A percentile compares a stretch with the other conserved stretches of the same genome.
These are phyloP conservation scores for Aeschynomene evenia DNA, from an alignment of 306 rosid genomes.

Conservation along the genomic window DNA sequence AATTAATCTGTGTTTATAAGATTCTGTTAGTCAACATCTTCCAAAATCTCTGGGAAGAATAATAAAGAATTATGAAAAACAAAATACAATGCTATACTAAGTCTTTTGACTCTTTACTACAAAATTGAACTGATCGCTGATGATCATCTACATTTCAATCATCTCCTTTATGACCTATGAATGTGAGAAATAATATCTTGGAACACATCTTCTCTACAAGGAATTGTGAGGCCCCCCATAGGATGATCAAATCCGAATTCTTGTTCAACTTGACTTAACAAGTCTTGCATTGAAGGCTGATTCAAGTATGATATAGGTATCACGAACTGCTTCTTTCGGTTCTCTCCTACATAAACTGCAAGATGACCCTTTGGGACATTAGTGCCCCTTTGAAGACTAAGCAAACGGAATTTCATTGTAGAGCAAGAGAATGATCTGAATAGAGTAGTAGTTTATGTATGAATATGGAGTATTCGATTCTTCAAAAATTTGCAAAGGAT, in stretches of 20 bases:
- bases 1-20: slow-evolving; percentile 1
- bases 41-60: neutral
- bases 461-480: neutral
- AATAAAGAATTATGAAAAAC: neutral
- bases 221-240: slow-evolving; percentile 43
- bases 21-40: neutral
- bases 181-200: slow-evolving; percentile 19
- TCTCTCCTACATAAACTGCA: slow-evolving; percentile 41
- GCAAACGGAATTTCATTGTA: slow-evolving; percentile 20
- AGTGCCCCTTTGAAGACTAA: neutral
- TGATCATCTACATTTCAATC: neutral
- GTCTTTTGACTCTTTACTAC: neutral
- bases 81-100: neutral
- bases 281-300: slow-evolving; percentile 30
- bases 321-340: slow-evolving; percentile 31
- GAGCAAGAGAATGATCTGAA: neutral
- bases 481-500: neutral
- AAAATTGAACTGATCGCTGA: neutral
- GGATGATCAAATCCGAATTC: slow-evolving; percentile 47
- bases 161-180: neutral
- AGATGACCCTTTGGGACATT: slow-evolving; percentile 40
- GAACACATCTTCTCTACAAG: slow-evolving; percentile 40
- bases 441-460: neutral
- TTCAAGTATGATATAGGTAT: slow-evolving; percentile 34
- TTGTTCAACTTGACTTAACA: slow-evolving; percentile 32